Base-by-base conservation (phyloP, 2,329 filamentous ascomycete genomes). In the Botrytis porri region DNA sequence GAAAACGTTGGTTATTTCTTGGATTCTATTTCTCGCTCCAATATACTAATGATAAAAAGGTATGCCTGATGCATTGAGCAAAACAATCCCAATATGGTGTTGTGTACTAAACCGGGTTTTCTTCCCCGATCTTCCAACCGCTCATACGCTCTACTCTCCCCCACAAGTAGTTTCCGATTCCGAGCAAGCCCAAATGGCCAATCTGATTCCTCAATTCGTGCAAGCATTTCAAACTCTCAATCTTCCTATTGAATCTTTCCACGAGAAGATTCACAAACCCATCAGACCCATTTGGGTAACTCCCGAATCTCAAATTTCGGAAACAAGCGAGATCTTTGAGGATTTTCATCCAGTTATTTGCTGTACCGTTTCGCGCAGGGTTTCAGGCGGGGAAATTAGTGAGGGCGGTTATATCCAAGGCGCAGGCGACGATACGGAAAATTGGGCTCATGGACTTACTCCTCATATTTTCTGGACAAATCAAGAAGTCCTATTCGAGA, bases 1-100 rank as follows among this genome's bases (percentile, higher is more conserved):
- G 96, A 16, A 98, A 98, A 84, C 88, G 92, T 89, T 84, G 77
- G 86, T 65, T 41, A 18, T 51, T 10, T 32, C 73, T 25, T 61
- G 59, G 20, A 20, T 43, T 48, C 5, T 9, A 12, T 66, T 69
- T 41, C 35, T 14, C 12, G 66, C 35, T 25, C 5, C 32, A 39
- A 20, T 63, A 70, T 77, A 69, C 78, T 78, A 48, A 79, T 72
- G 20, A 29, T 20, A 69, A 43, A 29, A 73, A 92, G 90, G 88
- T 77, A 97, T 98, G 90, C 95, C 96, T 0, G 96, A 99, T 83
- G 95, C 96, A 25, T 86, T 99, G 29, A 94, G 92, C 78, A 98
- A 97, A 82, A 98, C 96, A 0, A 86, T 98, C 39, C 95, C 96
- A 2, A 93, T 97, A 75, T 99, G 96, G 96, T 95, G 93, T 82